Percentiles rank a stretch among this genome's conserved stretches.
Conservation (phyloP, 73 alveolate genomes). For the Tetrahymena thermophila region DNA sequence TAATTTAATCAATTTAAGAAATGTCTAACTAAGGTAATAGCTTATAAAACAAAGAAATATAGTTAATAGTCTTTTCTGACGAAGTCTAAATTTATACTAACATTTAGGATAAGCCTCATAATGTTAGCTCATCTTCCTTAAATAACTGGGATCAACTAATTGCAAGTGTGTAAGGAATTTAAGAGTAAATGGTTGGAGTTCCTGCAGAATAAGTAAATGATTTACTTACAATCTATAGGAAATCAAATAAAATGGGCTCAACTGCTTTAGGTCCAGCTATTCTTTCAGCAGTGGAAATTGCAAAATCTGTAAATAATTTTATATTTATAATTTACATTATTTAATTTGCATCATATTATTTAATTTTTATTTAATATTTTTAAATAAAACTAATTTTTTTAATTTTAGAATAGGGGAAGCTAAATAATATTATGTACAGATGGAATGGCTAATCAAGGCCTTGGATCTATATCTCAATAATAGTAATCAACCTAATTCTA, state of each 20-base stretch:
- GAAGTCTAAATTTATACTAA: not conserved
- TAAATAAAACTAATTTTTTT: too few relatives aligned
- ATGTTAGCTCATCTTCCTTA: not conserved
- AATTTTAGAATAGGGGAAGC: not conserved
- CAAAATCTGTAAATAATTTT: not conserved
- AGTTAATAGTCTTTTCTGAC: not conserved
- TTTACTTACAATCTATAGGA: not conserved
- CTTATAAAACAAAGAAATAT: not conserved
- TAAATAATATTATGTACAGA: not conserved
- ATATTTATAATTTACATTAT: not conserved
- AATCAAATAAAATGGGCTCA: not conserved
- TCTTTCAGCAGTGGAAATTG: not conserved
- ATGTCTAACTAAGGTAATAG: not conserved
- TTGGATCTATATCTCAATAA: not conserved
- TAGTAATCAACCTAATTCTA: not conserved
- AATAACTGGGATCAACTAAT: not conserved
- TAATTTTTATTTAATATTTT: too few relatives aligned
- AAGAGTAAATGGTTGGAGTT: not conserved
- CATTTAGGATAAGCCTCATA: not conserved
- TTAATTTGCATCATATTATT: not conserved
- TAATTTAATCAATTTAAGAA: not conserved
- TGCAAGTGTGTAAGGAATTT: not conserved
- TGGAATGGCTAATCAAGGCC: not conserved
- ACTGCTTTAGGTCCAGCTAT: not conserved
- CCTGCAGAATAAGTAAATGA: not conserved